These are phyloP conservation scores for Stachybotrys chartarum DNA, from an alignment of 2,329 filamentous ascomycete genomes.

Conservation along the genomic window DNA sequence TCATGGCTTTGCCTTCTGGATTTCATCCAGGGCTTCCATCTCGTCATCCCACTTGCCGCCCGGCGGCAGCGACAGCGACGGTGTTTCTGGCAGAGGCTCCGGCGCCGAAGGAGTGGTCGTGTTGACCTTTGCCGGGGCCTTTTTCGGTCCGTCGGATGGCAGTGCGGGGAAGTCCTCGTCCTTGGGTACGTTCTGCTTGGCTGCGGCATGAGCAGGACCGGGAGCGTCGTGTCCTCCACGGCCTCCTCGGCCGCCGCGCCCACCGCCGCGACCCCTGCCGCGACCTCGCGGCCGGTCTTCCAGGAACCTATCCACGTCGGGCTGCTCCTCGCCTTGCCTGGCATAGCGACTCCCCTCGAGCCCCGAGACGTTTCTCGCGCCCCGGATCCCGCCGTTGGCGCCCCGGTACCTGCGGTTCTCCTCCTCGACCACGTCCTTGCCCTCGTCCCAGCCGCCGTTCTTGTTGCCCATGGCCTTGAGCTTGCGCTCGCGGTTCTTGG, in stretches of 20 bases:
- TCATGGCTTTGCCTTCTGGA: conserved; percentile 16
- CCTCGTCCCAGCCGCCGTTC: conserved; percentile 52
- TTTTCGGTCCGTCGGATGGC: conserved; percentile 17
- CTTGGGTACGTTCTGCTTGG: conserved; percentile 17
- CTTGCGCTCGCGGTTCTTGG: conserved; percentile 53
- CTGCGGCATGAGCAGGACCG: conserved; percentile 8
- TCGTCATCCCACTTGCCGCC: conserved; percentile 51
- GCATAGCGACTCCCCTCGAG: conserved; percentile 37
- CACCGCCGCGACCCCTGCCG: conserved; percentile 22
- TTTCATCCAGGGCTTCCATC: conserved; percentile 43
- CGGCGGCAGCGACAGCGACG: conserved; percentile 18
- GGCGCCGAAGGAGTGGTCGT: conserved; percentile 8
- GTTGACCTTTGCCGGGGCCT: conserved; percentile 6
- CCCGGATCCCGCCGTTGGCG: conserved; percentile 32
- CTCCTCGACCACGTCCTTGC: conserved; percentile 38
- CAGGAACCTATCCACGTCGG: conserved; percentile 27
- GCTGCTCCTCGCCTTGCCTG: conserved; percentile 20
- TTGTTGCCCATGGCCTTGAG: conserved; percentile 49
- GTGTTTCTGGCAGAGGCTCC: conserved; percentile 19
- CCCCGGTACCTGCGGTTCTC: conserved; percentile 32
- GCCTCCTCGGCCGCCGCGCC: conserved; percentile 24
- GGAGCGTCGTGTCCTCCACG: conserved; percentile 16
- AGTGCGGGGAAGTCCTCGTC: conserved; percentile 29
- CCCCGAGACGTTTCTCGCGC: conserved; percentile 25
- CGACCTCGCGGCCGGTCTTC: conserved; percentile 26